Conservation (phyloP, 1,139 yeast species). For the Fermentozyma sake region DNA sequence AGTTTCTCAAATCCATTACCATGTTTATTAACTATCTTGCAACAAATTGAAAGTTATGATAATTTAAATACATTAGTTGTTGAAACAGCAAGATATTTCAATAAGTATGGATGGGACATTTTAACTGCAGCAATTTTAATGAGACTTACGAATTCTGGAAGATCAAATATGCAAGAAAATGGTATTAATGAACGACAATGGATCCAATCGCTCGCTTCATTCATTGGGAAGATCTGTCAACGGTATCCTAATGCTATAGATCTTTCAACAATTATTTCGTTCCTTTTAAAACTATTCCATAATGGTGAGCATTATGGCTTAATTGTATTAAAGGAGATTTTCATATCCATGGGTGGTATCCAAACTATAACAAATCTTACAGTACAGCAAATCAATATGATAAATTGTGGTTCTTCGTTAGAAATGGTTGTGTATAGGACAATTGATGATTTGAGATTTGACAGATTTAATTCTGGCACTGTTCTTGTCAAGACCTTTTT, state of each 20-base stretch:
- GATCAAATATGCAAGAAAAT: conserved; percentile 67
- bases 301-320: conserved; percentile 60
- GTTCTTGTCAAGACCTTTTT: conserved; percentile 48
- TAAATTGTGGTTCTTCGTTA: conserved; percentile 63
- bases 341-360: conserved; percentile 79
- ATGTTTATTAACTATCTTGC: conserved; percentile 57
- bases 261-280: conserved; percentile 53
- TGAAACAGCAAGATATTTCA: conserved; percentile 75
- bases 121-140: conserved; percentile 69
- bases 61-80: conserved; percentile 77
- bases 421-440: conserved; percentile 54
- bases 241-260: conserved; percentile 48
- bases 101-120: conserved; percentile 81
- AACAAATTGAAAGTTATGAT: conserved; percentile 87
- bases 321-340: conserved; percentile 63
- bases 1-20: conserved; percentile 81
- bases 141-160: conserved; percentile 61
- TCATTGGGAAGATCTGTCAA: conserved; percentile 61
- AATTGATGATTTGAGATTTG: conserved; percentile 57
- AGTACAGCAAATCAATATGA: conserved; percentile 56
- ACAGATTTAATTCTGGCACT: conserved; percentile 45
- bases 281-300: conserved; percentile 63
- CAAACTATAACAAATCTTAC: conserved; percentile 65
- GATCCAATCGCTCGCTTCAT: conserved; percentile 71
- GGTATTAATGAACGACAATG: conserved; percentile 83